Percentiles rank a stretch among this genome's conserved stretches.
Evolutionary conservation across 306 rosid genomes (phyloP).

Genomic region (Lablab purpureus): DNA sequence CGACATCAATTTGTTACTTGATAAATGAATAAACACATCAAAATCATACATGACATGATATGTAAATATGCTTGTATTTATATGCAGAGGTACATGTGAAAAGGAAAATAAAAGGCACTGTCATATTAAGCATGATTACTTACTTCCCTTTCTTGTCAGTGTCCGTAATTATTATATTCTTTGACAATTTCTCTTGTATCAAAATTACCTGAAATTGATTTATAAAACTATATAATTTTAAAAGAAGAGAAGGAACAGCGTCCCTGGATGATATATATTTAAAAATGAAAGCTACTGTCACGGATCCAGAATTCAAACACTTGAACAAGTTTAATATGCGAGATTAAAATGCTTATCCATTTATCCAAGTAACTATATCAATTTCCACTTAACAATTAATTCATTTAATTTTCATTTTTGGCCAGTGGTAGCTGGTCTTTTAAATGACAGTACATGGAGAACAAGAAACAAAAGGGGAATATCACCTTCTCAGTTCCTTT

Average conservation of each 20-base stretch:
- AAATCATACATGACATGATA: too few species aligned
- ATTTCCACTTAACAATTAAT: constrained; percentile 3
- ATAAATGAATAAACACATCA: too few species aligned
- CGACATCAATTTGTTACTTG: too few species aligned
- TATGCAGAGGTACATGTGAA: too few species aligned
- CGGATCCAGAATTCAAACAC: constrained; percentile 8
- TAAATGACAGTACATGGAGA: too few species aligned
- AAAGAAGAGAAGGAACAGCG: neutral
- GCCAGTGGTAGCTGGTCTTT: too few species aligned
- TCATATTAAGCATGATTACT: constrained; percentile 45
- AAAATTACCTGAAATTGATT: constrained; percentile 76
- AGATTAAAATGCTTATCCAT: constrained; percentile 33
- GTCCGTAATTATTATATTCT: constrained; percentile 87
- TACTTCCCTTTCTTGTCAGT: constrained; percentile 89
- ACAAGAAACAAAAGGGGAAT: constrained; percentile 36
- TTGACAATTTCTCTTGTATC: constrained; percentile 91
- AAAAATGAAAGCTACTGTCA: constrained; percentile 11
- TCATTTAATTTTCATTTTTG: constrained; percentile 3
- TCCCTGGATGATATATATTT: neutral
- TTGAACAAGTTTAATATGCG: constrained; percentile 22
- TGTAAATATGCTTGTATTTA: too few species aligned
- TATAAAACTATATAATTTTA: constrained; percentile 9
- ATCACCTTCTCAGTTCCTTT: constrained; percentile 95
- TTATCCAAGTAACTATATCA: too few species aligned
- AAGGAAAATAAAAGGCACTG: too few species aligned